Percentiles rank a stretch among this genome's conserved stretches.
phyloP scores from a whole-genome alignment of 2,329 filamentous ascomycete species.

The Cyanodermella asteris region DNA sequence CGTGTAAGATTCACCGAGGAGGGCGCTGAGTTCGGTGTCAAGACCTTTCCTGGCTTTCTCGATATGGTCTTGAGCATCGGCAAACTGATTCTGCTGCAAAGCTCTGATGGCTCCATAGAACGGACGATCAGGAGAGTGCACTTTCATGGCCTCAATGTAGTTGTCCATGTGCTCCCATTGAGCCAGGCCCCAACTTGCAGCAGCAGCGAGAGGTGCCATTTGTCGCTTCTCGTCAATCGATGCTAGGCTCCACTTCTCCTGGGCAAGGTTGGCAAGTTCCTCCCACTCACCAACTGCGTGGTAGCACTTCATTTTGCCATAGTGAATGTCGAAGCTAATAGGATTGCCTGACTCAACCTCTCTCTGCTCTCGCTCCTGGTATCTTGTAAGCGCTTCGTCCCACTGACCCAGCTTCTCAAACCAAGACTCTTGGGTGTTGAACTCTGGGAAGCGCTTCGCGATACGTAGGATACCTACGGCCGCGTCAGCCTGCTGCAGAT shows the following conservation, averaged over 20 bases:
- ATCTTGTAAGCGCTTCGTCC: slow-evolving; percentile 88
- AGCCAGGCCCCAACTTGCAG: slow-evolving; percentile 84
- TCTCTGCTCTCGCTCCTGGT: slow-evolving; percentile 63
- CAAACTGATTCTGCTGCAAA: slow-evolving; percentile 87
- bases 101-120: slow-evolving; percentile 96
- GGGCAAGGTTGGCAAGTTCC: slow-evolving; percentile 63
- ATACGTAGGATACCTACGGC: slow-evolving; percentile 94
- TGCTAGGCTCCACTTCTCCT: slow-evolving; percentile 85
- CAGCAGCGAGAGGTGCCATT: slow-evolving; percentile 83
- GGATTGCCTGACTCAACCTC: slow-evolving; percentile 44
- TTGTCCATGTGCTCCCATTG: slow-evolving; percentile 99
- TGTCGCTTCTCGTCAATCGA: slow-evolving; percentile 67
- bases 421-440: slow-evolving; percentile 93
- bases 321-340: slow-evolving; percentile 74
- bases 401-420: slow-evolving; percentile 96
- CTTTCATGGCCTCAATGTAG: slow-evolving; percentile 87
- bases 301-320: slow-evolving; percentile 98
- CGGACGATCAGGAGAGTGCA: slow-evolving; percentile 75
- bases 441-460: slow-evolving; percentile 86
- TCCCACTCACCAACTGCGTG: slow-evolving; percentile 98
- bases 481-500: slow-evolving; percentile 93
- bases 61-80: slow-evolving; percentile 72
- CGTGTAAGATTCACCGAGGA: slow-evolving; percentile 97
- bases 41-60: slow-evolving; percentile 80
- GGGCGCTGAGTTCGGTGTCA: slow-evolving; percentile 82